Evolutionary conservation across 768 basidiomycete genomes (phyloP).

Genomic region (Trametes elegans): DNA sequence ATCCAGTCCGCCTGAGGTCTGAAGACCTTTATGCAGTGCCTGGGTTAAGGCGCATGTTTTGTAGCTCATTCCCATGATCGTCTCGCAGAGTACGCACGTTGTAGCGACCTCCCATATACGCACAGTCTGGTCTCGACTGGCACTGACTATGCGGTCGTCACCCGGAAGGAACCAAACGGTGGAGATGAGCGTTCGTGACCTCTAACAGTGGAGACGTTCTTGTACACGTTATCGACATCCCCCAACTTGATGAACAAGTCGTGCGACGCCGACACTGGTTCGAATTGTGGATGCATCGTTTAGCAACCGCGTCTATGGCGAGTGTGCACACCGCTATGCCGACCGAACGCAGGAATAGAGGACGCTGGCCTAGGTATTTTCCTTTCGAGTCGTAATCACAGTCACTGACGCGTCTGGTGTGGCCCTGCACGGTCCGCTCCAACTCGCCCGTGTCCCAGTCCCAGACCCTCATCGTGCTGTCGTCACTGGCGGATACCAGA

Average conservation of each 20-base stretch:
- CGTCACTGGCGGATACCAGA: conserved; percentile 50
- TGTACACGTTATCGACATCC: conserved; percentile 53
- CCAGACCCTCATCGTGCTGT: conserved; percentile 57
- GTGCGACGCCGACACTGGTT: conserved; percentile 48
- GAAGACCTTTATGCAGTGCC: conserved; percentile 50
- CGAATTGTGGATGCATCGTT: not conserved
- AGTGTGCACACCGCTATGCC: not conserved
- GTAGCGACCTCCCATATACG: conserved; percentile 54
- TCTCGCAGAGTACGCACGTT: conserved; percentile 36
- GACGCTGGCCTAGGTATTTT: conserved; percentile 39
- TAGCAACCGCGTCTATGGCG: too few species aligned
- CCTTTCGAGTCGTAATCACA: conserved; percentile 55
- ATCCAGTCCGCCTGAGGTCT: conserved; percentile 53
- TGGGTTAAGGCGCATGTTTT: conserved; percentile 16
- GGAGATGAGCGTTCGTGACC: conserved; percentile 60
- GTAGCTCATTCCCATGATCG: not conserved
- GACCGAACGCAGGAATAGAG: not conserved
- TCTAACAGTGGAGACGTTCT: conserved; percentile 48
- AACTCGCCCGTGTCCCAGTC: conserved; percentile 61
- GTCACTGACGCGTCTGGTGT: conserved; percentile 55
- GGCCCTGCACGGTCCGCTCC: conserved; percentile 55
- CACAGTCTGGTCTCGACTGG: conserved; percentile 53
- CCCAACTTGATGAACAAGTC: conserved; percentile 57
- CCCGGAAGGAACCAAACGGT: conserved; percentile 49
- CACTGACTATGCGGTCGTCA: conserved; percentile 48